Percentiles rank a stretch among this genome's conserved stretches.
Evolutionary conservation across 2,329 filamentous ascomycete species (phyloP).

Genomic region (Pestalotiopsis sp.): DNA sequence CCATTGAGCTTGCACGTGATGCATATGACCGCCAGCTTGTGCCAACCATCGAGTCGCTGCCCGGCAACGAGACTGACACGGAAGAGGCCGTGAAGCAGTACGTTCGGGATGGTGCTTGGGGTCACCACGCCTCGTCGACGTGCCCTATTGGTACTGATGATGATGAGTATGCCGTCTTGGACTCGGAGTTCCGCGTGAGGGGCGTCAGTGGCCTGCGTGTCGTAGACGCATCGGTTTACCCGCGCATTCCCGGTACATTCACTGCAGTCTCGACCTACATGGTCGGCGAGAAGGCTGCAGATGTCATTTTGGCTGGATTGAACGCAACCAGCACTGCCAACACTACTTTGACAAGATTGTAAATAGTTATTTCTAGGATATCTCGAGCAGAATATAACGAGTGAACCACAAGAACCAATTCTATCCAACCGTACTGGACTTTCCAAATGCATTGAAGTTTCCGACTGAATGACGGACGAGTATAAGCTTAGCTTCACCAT

Average conservation of each 20-base stretch:
- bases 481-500: too few species aligned
- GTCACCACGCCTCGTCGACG: conserved; percentile 25
- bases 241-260: conserved; percentile 44
- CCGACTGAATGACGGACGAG: neutral
- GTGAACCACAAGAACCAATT: neutral
- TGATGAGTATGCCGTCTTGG: conserved; percentile 52
- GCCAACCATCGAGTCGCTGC: conserved; percentile 27
- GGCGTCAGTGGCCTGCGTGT: conserved; percentile 53
- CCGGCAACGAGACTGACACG: conserved; percentile 16
- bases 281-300: conserved; percentile 28
- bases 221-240: conserved; percentile 56
- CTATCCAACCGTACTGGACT: neutral
- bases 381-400: neutral
- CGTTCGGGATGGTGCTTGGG: conserved; percentile 17
- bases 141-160: conserved; percentile 36
- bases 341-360: neutral
- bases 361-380: neutral
- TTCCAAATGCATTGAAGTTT: neutral
- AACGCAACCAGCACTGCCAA: neutral
- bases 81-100: conserved; percentile 22
- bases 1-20: conserved; percentile 49
- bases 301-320: conserved; percentile 18
- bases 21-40: conserved; percentile 42
- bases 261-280: conserved; percentile 27
- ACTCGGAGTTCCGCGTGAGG: conserved; percentile 51